These are phyloP conservation scores for Monosporascus sp. DNA, from an alignment of 2,329 filamentous ascomycete species.

Conservation along the genomic window DNA sequence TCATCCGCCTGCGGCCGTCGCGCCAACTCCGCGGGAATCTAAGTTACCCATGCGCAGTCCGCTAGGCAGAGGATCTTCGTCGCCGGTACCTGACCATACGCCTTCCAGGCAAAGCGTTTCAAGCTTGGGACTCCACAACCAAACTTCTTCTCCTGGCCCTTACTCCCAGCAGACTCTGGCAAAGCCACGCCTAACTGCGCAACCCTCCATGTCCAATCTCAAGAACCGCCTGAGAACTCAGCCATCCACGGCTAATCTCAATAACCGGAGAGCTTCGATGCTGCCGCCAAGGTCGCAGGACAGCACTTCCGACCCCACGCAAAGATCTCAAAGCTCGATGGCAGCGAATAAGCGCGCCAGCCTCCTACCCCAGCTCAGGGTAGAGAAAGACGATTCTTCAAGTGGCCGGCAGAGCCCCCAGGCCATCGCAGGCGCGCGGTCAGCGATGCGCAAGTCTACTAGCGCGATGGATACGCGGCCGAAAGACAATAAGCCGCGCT, in stretches of 20 bases:
- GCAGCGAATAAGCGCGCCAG: conserved; percentile 46
- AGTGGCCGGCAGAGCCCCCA: conserved; percentile 46
- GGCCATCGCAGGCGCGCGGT: conserved; percentile 39
- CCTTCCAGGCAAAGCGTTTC: conserved; percentile 39
- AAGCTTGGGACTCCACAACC: conserved; percentile 50
- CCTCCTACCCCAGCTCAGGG: conserved; percentile 45
- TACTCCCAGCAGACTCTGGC: conserved; percentile 40
- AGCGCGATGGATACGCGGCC: conserved; percentile 25
- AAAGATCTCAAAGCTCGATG: conserved; percentile 53
- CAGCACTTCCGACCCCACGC: conserved; percentile 22
- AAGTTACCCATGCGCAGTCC: conserved; percentile 48
- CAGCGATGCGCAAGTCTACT: conserved; percentile 36
- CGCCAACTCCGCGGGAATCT: conserved; percentile 36
- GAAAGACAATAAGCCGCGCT: conserved; percentile 44
- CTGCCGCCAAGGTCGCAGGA: conserved; percentile 39
- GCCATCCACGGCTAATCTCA: conserved; percentile 37
- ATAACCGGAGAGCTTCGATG: conserved; percentile 47
- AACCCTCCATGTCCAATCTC: conserved; percentile 39
- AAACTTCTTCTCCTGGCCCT: conserved; percentile 44
- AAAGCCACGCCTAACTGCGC: conserved; percentile 38
- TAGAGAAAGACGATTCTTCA: conserved; percentile 23
- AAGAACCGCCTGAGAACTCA: conserved; percentile 40
- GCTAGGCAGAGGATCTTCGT: conserved; percentile 42
- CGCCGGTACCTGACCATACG: conserved; percentile 40
- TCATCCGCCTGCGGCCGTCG: conserved; percentile 36